Evolutionary conservation across 495 filamentous ascomycete genomes (phyloP).

Genomic region (Neurospora africana): DNA sequence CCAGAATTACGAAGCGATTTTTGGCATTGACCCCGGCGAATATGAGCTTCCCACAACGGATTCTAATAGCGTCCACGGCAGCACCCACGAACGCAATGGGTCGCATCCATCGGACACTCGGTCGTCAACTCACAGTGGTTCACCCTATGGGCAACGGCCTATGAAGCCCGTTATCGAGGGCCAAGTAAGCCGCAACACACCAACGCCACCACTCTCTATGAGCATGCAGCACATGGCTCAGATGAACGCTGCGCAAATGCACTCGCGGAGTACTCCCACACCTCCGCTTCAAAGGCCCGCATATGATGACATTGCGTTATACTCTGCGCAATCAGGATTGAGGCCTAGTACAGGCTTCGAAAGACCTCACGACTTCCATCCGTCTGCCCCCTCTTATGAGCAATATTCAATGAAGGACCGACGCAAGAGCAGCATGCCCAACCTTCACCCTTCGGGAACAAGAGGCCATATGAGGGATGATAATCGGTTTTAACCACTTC

Average conservation of each 20-base stretch:
- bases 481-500: constrained; percentile 16
- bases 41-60: constrained; percentile 34
- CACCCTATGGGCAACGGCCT: constrained; percentile 35
- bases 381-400: background rate
- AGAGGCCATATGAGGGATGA: constrained; percentile 39
- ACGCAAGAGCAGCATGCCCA: constrained; percentile 35
- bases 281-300: constrained; percentile 30
- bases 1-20: constrained; percentile 80
- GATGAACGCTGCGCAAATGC: constrained; percentile 23
- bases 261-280: constrained; percentile 28
- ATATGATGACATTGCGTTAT: background rate
- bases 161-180: constrained; percentile 27
- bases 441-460: constrained; percentile 13
- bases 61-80: constrained; percentile 10
- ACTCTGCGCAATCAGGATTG: background rate
- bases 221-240: constrained; percentile 25
- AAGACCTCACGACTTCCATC: background rate
- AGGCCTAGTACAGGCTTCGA: background rate
- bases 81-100: constrained; percentile 12
- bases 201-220: constrained; percentile 31
- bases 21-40: constrained; percentile 57
- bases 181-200: constrained; percentile 27
- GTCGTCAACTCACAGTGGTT: constrained; percentile 31
- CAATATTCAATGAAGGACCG: constrained; percentile 16
- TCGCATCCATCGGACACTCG: constrained; percentile 23